Conservation (phyloP, 2,329 filamentous ascomycete genomes). For the Dactylellina cionopaga region DNA sequence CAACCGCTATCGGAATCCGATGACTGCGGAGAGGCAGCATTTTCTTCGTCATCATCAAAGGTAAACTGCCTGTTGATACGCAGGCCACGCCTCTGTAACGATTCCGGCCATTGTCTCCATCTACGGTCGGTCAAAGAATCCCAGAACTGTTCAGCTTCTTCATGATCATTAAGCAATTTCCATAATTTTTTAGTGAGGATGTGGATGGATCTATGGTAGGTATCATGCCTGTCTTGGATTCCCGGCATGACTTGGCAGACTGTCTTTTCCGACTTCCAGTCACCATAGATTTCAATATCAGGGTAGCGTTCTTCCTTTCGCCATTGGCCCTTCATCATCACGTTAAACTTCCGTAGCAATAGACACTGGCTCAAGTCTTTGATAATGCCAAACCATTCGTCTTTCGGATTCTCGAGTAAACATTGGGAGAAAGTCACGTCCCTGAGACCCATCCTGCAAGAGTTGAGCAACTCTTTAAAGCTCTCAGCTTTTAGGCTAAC, state of each 20-base stretch:
- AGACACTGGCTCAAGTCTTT: conserved; percentile 8
- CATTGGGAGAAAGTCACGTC: conserved; percentile 26
- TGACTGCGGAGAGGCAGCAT: conserved; percentile 9
- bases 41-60: conserved; percentile 25
- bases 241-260: conserved; percentile 7
- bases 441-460: conserved; percentile 1
- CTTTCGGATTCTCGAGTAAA: conserved; percentile 30
- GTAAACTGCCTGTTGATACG: conserved; percentile 30
- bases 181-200: conserved; percentile 12
- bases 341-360: neutral
- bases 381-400: conserved; percentile 23
- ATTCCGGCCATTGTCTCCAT: conserved; percentile 41
- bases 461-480: conserved; percentile 10
- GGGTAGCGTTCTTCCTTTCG: conserved; percentile 26
- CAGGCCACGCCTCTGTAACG: conserved; percentile 5
- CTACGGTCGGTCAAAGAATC: conserved; percentile 18
- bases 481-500: conserved; percentile 19
- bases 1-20: conserved; percentile 13
- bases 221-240: conserved; percentile 9
- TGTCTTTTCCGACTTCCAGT: conserved; percentile 7
- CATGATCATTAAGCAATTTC: conserved; percentile 13
- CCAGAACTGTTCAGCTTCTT: conserved; percentile 26
- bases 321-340: conserved; percentile 28
- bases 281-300: conserved; percentile 14
- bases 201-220: neutral